A percentile compares a stretch with the other conserved stretches of the same genome.
phyloP scores from a whole-genome alignment of 768 basidiomycete genomes.

The Ramaria sp. region DNA sequence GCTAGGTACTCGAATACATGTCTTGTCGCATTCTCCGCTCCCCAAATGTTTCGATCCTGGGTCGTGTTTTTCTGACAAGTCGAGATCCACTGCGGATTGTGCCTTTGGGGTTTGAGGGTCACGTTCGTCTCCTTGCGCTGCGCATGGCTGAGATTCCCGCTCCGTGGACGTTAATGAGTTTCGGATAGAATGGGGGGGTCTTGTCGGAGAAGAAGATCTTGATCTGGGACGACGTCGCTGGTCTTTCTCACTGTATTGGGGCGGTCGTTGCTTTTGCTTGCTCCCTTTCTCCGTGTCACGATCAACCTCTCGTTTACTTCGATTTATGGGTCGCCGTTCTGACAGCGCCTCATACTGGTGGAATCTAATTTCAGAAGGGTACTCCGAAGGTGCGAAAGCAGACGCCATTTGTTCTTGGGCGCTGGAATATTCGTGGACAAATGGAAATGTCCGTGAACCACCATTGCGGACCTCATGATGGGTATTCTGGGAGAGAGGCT shows the following conservation, averaged over 20 bases:
- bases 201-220: too few species aligned
- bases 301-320: neutral
- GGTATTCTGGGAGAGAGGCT: neutral
- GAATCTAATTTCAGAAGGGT: constrained; percentile 4
- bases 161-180: neutral
- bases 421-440: constrained; percentile 3
- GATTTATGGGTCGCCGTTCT: neutral
- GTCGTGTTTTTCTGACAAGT: neutral
- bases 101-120: neutral
- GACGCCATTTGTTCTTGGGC: neutral
- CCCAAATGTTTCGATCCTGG: neutral
- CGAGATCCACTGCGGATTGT: neutral
- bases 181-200: too few species aligned
- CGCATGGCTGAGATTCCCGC: neutral
- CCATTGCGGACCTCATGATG: neutral
- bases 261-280: neutral
- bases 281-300: neutral
- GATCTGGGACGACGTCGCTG: too few species aligned
- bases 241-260: neutral
- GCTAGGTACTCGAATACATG: neutral
- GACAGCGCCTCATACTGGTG: constrained; percentile 1
- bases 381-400: neutral
- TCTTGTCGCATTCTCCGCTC: neutral
- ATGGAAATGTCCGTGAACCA: neutral
- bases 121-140: neutral